Evolutionary conservation across 2,329 filamentous ascomycete species (phyloP), one percentile per base, ranked within the genome.

Genomic region (Penicillium nordicum): DNA sequence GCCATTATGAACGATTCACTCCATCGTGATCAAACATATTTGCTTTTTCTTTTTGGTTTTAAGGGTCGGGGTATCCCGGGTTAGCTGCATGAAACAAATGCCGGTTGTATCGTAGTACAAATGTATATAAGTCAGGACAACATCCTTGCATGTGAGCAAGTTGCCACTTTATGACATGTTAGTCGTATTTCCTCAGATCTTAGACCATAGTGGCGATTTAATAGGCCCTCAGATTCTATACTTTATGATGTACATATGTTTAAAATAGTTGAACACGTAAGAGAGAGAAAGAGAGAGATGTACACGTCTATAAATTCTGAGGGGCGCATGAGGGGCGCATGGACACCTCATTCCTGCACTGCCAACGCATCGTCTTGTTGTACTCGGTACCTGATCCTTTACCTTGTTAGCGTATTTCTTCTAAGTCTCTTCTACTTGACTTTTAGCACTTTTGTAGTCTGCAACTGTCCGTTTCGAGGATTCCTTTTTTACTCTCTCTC

Each of bases 271-370:
- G 29, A n/a, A 25, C 25, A 37, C 34, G 42, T n/a, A 45, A 25
- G 37, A 32, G 14, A 23, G 9, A 25, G 37, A 32, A 10, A 23
- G 9, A 36, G 4, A 32, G 30, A 32, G 30, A 32, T 14, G 29
- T 41, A 49, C 51, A 53, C 51, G 51, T 53, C 43, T 45, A 41
- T 46, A 46, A 50, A 54, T 47, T 63, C 61, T 53, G 62, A 52
- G 58, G 58, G 58, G 60, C 69, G 62, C 70, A 71, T 70, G 67
- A 71, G 47, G 40, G 41, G 40, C 45, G 58, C 53, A 55, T 61
- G 62, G 58, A 62, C 66, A 64, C 59, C 64, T 68, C 63, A 68
- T 51, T 53, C 63, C 57, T 70, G 69, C 69, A 72, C 71, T 71
- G 69, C 64, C 64, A 66, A 55, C 64, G 63, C 64, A 66, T 66